Conservation (phyloP, 345 rosid genomes). For the Conringia planisiliqua region DNA sequence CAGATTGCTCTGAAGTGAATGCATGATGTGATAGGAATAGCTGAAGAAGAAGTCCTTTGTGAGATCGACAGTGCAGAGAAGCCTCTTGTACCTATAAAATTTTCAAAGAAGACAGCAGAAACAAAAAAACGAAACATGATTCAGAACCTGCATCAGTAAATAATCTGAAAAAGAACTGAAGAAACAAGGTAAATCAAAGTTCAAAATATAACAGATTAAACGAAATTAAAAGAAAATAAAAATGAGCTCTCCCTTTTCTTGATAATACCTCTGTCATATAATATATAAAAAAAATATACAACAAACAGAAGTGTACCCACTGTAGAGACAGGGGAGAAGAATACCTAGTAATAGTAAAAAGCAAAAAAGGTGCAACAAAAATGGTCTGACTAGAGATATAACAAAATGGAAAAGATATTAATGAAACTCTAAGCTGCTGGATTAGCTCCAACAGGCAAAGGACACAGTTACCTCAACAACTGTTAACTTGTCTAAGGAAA, state of each 20-base stretch:
- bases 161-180: conserved; percentile 15
- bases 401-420: conserved; percentile 19
- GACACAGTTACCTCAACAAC: conserved; percentile 43
- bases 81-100: conserved; percentile 89
- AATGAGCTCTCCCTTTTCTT: conserved; percentile 46
- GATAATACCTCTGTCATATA: conserved; percentile 64
- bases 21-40: conserved; percentile 84
- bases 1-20: conserved; percentile 81
- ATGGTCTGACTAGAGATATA: conserved; percentile 21
- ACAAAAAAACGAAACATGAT: conserved; percentile 23
- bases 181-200: conserved; percentile 18
- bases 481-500: conserved; percentile 41
- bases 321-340: conserved; percentile 58
- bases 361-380: conserved; percentile 42
- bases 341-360: conserved; percentile 46
- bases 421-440: conserved; percentile 30
- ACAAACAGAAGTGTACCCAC: conserved; percentile 57
- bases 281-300: conserved; percentile 52
- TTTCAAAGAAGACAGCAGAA: conserved; percentile 33
- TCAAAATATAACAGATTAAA: conserved; percentile 17
- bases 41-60: conserved; percentile 97
- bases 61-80: conserved; percentile 86
- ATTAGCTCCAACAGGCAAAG: conserved; percentile 14
- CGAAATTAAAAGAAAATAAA: conserved; percentile 26
- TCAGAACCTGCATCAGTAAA: conserved; percentile 34